Base-by-base conservation (phyloP, 441 rosid genomes). In the Pelargonium citronellum region DNA sequence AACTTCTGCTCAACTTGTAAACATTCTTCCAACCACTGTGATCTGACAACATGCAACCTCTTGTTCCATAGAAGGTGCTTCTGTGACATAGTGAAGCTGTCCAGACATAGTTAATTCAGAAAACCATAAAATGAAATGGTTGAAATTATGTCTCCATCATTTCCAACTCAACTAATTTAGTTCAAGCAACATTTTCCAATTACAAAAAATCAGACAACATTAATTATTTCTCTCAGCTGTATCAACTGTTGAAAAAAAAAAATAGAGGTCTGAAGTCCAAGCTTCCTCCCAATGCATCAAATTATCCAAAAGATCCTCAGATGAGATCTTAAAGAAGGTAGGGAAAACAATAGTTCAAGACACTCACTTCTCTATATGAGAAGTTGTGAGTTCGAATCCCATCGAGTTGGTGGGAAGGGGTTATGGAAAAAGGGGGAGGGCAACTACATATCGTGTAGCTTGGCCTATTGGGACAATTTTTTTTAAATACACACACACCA, bases 11-110 rank as follows among this genome's bases (percentile, higher is more conserved):
- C 87, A 68, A 70, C 78, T 74, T 82, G 81, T 81, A 89, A 68
- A 76, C 91, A 89, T 64, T 89, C 85, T 51, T 89, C 96, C 80
- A 95, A 77, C 99, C 99, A 95, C 66, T 79, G 86, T 66, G 78
- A 82, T 71, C 79, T 77, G 75, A 95, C 84, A 73, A 92, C 86
- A 73, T 76, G 81, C 73, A 89, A 74, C 71, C 80, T 83, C 75
- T 69, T 88, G 78, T 78, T 86, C 67, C 76, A 46, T 30, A 90
- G 68, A 73, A 71, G 74, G 66, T 66, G 78, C 78, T 84, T 89
- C 77, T 84, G 93, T 53, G 65, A 71, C 69, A 41, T 71, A 8
- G 78, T 74, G 73, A 89, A 81, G 78, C 98, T 95, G 66, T 24
- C 65, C 7, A 75, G 69, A 66, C 41, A 43, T 60, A 20, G 34